Evolutionary conservation across 2,329 filamentous ascomycete species (phyloP), one percentile per base, ranked within the genome.

Genomic region (Fusarium sp.): DNA sequence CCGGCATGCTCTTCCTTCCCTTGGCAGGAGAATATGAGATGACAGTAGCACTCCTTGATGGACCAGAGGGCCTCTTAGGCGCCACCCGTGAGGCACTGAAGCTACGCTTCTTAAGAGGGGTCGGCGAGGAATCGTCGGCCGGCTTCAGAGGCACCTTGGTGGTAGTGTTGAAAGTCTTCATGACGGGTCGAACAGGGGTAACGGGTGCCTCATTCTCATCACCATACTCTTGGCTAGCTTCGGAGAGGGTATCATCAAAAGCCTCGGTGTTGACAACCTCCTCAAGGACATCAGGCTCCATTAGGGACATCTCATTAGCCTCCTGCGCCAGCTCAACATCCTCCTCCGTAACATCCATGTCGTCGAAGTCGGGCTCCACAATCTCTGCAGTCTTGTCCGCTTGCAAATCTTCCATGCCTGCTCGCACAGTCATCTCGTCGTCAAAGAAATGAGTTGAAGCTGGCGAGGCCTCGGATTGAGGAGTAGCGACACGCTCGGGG

Each of bases 71-170:
- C 29, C 84, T 82, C 62, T 81, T 79, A 41, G 79, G 74, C 3
- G 85, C 81, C 20, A 85, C 77, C 34, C 84, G 83, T 0, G 86
- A 85, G 22, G 81, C 83, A 59, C 85, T 88, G 66, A 84, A 82
- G 70, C 86, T 84, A 32, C 84, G 84, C 69, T 83, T 84, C 76
- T 85, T 87, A 47, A 80, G 70, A 65, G 84, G 78, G 60, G 82
- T 80, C 34, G 86, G 80, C 56, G 87, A 81, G 74, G 86, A 80
- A 75, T 92, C 80, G 74, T 88, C 91, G 25, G 90, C 89, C 6
- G 89, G 84, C 78, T 93, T 93, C 43, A 94, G 81, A 3, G 92
- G 92, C 7, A 94, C 88, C 80, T 94, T 94, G 27, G 91, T 92
- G 1, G 92, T 89, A 0, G 92, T 94, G 78, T 92, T 88, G 67